phyloP scores from a whole-genome alignment of 1,284 basidiomycete species.

The Tylopilus sp. region DNA sequence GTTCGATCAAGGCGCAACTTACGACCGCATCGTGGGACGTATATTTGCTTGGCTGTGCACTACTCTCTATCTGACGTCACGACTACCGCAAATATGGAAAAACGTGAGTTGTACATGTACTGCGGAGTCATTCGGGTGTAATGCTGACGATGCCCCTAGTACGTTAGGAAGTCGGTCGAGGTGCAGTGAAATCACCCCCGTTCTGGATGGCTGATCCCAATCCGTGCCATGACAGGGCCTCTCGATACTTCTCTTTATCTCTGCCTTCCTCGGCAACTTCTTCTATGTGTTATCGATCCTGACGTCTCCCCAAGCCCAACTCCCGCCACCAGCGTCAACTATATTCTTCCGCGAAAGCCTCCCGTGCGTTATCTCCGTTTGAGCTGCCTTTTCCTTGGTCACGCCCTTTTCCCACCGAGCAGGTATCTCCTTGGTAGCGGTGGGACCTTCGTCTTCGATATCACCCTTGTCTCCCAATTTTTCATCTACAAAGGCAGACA shows the following conservation, averaged over 20 bases:
- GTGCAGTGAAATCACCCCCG: slow-evolving; percentile 33
- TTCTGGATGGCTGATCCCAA: slow-evolving; percentile 12
- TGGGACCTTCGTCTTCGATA: slow-evolving; percentile 86
- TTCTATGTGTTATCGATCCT: slow-evolving; percentile 89
- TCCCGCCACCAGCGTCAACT: slow-evolving; percentile 52
- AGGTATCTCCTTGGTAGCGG: slow-evolving; percentile 85
- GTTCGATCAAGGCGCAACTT: slow-evolving; percentile 34
- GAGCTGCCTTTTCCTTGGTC: slow-evolving; percentile 4
- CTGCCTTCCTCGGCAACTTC: slow-evolving; percentile 86
- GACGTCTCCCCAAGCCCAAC: slow-evolving; percentile 53
- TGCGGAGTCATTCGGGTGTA: slow-evolving; percentile 2
- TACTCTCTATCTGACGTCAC: slow-evolving; percentile 84
- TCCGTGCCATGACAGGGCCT: slow-evolving; percentile 54
- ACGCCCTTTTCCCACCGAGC: slow-evolving; percentile 1
- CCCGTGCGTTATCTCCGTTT: slow-evolving; percentile 52
- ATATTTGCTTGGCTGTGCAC: slow-evolving; percentile 92
- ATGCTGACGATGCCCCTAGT: slow-evolving; percentile 45
- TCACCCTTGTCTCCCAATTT: slow-evolving; percentile 74
- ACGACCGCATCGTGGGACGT: slow-evolving; percentile 72
- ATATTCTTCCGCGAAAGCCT: slow-evolving; percentile 68
- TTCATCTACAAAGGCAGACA: slow-evolving; percentile 46
- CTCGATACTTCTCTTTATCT: slow-evolving; percentile 89
- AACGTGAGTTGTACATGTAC: slow-evolving; percentile 65
- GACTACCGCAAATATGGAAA: slow-evolving; percentile 95
- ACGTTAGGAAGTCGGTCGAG: slow-evolving; percentile 86